These are phyloP conservation scores for Acer yangbiense DNA, from an alignment of 345 rosid genomes.

Conservation along the genomic window DNA sequence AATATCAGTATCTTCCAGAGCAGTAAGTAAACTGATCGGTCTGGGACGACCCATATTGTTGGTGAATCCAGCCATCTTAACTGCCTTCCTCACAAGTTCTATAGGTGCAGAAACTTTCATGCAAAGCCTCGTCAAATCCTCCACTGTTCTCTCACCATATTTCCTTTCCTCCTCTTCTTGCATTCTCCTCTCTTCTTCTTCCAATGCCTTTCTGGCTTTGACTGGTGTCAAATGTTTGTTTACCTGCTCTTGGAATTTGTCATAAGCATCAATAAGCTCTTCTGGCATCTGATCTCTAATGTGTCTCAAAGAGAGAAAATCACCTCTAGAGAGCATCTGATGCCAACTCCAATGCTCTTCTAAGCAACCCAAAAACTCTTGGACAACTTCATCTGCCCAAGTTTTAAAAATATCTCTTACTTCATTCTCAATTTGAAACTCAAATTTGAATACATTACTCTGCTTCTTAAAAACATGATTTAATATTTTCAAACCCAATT, in stretches of 20 bases:
- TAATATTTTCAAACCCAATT: constrained; percentile 71
- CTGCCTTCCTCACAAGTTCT: constrained; percentile 78
- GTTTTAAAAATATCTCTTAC: constrained; percentile 59
- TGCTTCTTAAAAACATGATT: constrained; percentile 73
- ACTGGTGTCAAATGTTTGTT: constrained; percentile 68
- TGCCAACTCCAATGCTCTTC: constrained; percentile 86
- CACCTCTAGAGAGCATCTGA: constrained; percentile 73
- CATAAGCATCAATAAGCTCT: constrained; percentile 75
- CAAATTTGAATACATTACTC: constrained; percentile 53
- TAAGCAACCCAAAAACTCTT: constrained; percentile 71
- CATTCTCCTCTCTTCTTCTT: constrained; percentile 62
- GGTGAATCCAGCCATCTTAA: constrained; percentile 82
- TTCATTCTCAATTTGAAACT: constrained; percentile 62
- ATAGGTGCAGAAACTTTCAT: constrained; percentile 84
- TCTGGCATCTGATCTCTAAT: constrained; percentile 77
- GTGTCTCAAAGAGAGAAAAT: constrained; percentile 74
- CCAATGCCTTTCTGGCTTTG: constrained; percentile 58
- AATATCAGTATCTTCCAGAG: constrained; percentile 83
- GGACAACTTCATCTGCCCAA: constrained; percentile 81
- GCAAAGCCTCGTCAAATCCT: constrained; percentile 73
- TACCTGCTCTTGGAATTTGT: constrained; percentile 79
- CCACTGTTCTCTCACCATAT: constrained; percentile 67
- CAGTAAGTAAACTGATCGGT: constrained; percentile 63
- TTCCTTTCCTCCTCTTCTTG: constrained; percentile 66
- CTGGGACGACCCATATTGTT: constrained; percentile 92